These are phyloP conservation scores for Candida tammaniensis DNA, from an alignment of 805 yeast species.

Conservation along the genomic window DNA sequence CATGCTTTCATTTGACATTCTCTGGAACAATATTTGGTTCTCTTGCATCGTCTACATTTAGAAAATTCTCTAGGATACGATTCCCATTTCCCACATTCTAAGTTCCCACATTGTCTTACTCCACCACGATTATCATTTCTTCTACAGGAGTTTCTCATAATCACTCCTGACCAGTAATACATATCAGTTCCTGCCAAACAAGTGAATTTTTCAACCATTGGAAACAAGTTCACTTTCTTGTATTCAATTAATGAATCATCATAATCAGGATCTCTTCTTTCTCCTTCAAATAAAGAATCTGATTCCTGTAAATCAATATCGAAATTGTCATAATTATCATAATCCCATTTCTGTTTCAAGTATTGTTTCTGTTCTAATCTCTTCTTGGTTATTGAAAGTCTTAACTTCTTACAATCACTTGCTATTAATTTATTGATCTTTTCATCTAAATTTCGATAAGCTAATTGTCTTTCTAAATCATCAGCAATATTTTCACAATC, in stretches of 20 bases:
- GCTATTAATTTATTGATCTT: conserved; percentile 29
- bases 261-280: conserved; percentile 26
- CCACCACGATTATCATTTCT: conserved; percentile 86
- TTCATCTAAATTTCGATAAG: conserved; percentile 30
- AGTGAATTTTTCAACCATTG: conserved; percentile 89
- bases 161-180: conserved; percentile 97
- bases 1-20: conserved; percentile 91
- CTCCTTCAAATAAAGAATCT: background rate
- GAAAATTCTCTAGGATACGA: conserved; percentile 86
- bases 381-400: conserved; percentile 30
- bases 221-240: conserved; percentile 68
- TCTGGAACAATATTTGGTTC: conserved; percentile 92
- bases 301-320: conserved; percentile 31
- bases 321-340: conserved; percentile 38
- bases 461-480: conserved; percentile 30
- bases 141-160: conserved; percentile 93
- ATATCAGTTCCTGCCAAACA: conserved; percentile 69
- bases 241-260: conserved; percentile 45
- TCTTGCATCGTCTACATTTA: conserved; percentile 88
- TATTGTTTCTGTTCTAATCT: conserved; percentile 29
- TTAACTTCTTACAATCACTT: conserved; percentile 30
- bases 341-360: conserved; percentile 36
- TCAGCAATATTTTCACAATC: conserved; percentile 33
- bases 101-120: conserved; percentile 90
- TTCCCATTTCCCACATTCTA: conserved; percentile 95